Evolutionary conservation across 371 early-diverging fungal species (phyloP).

Genomic region (Rhizopus arrhizus): DNA sequence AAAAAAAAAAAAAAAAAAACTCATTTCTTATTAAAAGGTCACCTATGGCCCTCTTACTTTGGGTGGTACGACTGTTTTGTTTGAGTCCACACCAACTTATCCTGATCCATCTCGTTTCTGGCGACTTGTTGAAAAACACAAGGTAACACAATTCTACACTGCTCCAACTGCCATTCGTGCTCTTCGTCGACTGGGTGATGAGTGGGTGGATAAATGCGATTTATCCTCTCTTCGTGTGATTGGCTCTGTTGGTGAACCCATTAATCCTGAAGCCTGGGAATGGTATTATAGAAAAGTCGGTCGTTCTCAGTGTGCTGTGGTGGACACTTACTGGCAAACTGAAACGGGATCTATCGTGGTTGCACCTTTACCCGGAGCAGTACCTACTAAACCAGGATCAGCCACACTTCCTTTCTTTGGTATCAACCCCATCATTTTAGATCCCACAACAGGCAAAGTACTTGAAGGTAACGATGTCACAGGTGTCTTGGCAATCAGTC

Average conservation of each 20-base stretch:
- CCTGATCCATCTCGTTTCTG: conserved; percentile 84
- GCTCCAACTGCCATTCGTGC: conserved; percentile 98
- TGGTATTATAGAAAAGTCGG: conserved; percentile 95
- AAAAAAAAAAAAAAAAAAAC: neutral
- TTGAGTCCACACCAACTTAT: conserved; percentile 89
- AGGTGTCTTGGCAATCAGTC: conserved; percentile 86
- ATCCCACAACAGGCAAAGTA: conserved; percentile 76
- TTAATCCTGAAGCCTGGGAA: conserved; percentile 95
- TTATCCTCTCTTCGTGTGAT: conserved; percentile 84
- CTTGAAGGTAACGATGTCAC: conserved; percentile 75
- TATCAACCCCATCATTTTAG: conserved; percentile 85
- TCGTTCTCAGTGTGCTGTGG: conserved; percentile 78
- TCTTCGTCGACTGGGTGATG: conserved; percentile 83
- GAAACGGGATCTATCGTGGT: conserved; percentile 96
- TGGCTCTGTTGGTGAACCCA: conserved; percentile 98
- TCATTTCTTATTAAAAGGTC: conserved; percentile 1
- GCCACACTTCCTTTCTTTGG: conserved; percentile 97
- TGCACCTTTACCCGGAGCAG: conserved; percentile 87
- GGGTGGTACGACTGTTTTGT: conserved; percentile 91
- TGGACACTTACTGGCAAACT: conserved; percentile 97
- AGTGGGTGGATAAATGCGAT: conserved; percentile 70
- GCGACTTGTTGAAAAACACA: conserved; percentile 81
- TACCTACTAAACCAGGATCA: conserved; percentile 89
- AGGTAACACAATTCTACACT: conserved; percentile 96
- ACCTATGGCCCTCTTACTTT: conserved; percentile 88